Conservation (phyloP, 2,329 filamentous ascomycete genomes). For the Aschersonia sp. region DNA sequence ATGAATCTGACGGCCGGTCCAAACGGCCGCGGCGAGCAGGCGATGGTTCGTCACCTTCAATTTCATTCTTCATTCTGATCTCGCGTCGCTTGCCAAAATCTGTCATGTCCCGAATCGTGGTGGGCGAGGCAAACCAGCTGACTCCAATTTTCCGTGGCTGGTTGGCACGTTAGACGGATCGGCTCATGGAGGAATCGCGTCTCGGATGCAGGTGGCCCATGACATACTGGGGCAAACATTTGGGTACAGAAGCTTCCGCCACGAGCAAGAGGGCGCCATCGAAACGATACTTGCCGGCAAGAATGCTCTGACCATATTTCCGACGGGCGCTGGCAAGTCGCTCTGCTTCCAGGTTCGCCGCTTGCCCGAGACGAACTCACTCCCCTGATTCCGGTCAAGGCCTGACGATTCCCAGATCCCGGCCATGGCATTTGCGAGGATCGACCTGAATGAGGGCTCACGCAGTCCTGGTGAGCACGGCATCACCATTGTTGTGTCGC, state of each 20-base stretch:
- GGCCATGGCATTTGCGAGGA: constrained; percentile 26
- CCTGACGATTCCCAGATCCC: constrained; percentile 22
- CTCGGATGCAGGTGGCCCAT: background rate
- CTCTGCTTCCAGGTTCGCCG: constrained; percentile 30
- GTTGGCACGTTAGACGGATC: too few relatives aligned
- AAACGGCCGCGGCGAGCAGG: background rate
- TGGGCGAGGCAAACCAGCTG: too few relatives aligned
- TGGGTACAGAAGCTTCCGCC: background rate
- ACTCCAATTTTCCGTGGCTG: too few relatives aligned
- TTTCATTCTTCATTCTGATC: too few relatives aligned
- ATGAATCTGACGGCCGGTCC: background rate
- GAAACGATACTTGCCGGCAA: constrained; percentile 19
- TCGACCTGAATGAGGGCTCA: constrained; percentile 18
- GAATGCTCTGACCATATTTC: constrained; percentile 28
- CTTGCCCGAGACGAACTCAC: background rate
- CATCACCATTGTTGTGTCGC: constrained; percentile 41
- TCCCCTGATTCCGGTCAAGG: background rate
- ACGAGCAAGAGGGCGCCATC: constrained; percentile 21
- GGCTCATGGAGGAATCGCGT: background rate
- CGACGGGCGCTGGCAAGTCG: constrained; percentile 34
- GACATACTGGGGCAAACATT: background rate
- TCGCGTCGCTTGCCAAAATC: background rate
- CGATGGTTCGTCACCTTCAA: background rate
- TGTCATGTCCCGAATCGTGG: background rate
- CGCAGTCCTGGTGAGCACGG: constrained; percentile 21